Percentiles rank a stretch among this genome's conserved stretches.
Conservation (phyloP, 768 basidiomycete genomes). For the Sporobolomyces roseus region DNA sequence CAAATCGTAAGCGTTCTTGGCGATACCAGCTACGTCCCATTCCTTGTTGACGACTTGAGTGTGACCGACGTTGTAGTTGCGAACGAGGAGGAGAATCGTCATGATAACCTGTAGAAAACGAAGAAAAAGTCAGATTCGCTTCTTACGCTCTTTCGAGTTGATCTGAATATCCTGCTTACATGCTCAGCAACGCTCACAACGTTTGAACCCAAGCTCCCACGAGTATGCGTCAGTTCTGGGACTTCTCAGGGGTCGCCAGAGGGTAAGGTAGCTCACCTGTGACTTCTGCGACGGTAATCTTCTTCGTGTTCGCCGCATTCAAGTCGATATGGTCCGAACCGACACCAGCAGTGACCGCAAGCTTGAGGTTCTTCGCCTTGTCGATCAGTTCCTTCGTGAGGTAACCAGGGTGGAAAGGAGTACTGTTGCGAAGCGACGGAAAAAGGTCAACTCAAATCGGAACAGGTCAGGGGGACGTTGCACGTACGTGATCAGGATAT, state of each 20-base stretch:
- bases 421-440: slow-evolving; percentile 23
- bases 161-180: slow-evolving; percentile 51
- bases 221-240: no score
- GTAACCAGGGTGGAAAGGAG: slow-evolving; percentile 46
- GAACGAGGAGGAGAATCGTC: slow-evolving; percentile 73
- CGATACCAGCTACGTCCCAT: slow-evolving; percentile 58
- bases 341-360: slow-evolving; percentile 63
- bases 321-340: slow-evolving; percentile 88
- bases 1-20: slow-evolving; percentile 75
- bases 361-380: slow-evolving; percentile 80
- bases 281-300: slow-evolving; percentile 74
- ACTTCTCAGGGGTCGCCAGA: no score
- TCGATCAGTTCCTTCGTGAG: slow-evolving; percentile 41
- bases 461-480: background rate
- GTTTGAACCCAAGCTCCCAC: slow-evolving; percentile 58
- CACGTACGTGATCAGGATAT: slow-evolving; percentile 31
- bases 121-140: background rate
- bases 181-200: slow-evolving; percentile 83
- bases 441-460: background rate
- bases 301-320: slow-evolving; percentile 74
- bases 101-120: background rate
- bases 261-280: slow-evolving; percentile 52
- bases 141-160: background rate
- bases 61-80: slow-evolving; percentile 76
- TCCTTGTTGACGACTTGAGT: slow-evolving; percentile 77